Percentiles rank a stretch among this genome's conserved stretches.
phyloP scores from a whole-genome alignment of 164 flowering plant genomes.

The Vitis rupestris region DNA sequence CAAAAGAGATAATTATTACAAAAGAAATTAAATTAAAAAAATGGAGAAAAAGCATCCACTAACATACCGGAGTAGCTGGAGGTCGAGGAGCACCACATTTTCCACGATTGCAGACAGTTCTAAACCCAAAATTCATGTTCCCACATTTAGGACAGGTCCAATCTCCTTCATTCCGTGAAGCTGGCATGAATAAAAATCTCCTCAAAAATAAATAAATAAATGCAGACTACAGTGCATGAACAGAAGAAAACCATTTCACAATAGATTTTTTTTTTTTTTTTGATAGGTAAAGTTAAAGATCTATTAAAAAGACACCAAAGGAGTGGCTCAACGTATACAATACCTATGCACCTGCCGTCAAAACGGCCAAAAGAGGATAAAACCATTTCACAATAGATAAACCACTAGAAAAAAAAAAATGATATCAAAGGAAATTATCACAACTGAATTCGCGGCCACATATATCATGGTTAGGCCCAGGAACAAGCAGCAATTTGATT shows the following conservation, averaged over 20 bases:
- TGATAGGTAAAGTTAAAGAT: no score
- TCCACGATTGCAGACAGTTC: constrained; percentile 48
- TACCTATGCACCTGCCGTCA: no score
- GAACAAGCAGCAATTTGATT: not conserved
- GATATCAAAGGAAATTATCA: not conserved
- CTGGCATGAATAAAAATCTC: constrained; percentile 21
- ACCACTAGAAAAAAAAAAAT: not conserved
- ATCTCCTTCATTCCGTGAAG: constrained; percentile 41
- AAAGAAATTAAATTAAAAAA: not conserved
- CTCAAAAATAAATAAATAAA: no score
- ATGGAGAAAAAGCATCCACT: not conserved
- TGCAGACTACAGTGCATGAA: no score
- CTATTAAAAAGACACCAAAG: no score
- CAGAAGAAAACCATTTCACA: no score
- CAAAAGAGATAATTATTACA: not conserved
- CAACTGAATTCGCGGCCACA: not conserved
- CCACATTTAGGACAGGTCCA: constrained; percentile 52
- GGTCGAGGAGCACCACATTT: constrained; percentile 49
- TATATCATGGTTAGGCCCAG: not conserved
- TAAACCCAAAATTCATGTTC: constrained; percentile 43
- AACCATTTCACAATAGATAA: no score
- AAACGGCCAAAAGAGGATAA: no score
- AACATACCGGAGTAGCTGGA: constrained; percentile 28
- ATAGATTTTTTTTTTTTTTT: no score
- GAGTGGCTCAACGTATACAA: no score